Base-by-base conservation (phyloP, 768 basidiomycete genomes). In the Russula sp. region DNA sequence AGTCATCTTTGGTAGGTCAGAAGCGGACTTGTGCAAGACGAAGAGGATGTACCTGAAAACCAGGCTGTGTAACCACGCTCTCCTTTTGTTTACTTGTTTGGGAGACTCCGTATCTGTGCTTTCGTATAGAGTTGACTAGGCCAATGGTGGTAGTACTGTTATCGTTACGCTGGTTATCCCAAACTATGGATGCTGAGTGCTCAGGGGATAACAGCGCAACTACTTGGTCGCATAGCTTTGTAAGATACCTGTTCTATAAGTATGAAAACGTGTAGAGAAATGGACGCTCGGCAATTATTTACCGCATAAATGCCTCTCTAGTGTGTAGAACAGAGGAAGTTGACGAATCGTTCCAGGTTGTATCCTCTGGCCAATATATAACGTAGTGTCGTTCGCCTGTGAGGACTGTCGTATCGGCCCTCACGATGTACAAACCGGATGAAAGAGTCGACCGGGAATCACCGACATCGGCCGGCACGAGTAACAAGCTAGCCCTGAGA, bases 241-340 rank as follows among this genome's bases (percentile, higher is more conserved):
- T 27, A 27, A 27, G 27, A 27, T 27, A 27, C 27, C 27, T 27
- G 27, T 27, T 27, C 2, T 27, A 27, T 27, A 22, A 5, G 7
- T 44, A 6, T 42, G 9, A 34, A 35, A 6, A 5, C 18, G 16
- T 18, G n/a, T 9, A 55, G 16, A 48, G 10, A 35, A 55, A 32
- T 20, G 4, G n/a, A n/a, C 20, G 37, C 47, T 27, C 11, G 62
- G 44, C 9, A 11, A 5, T 20, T 4, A 10, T 71, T 37, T 70
- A 82, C 85, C 84, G 73, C 82, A 86, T 85, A 65, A 86, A 86
- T 0, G 84, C 83, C 3, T 80, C 74, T 4, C 85, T 77, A 70
- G 84, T 86, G 6, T 79, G 77, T 27, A 75, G 68, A 50, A 81
- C 76, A 4, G 81, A 72, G 0, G 77, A 27, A 27, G 27, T 27